These are phyloP conservation scores for Echria macrotheca DNA, from an alignment of 495 filamentous ascomycete genomes.

Conservation along the genomic window DNA sequence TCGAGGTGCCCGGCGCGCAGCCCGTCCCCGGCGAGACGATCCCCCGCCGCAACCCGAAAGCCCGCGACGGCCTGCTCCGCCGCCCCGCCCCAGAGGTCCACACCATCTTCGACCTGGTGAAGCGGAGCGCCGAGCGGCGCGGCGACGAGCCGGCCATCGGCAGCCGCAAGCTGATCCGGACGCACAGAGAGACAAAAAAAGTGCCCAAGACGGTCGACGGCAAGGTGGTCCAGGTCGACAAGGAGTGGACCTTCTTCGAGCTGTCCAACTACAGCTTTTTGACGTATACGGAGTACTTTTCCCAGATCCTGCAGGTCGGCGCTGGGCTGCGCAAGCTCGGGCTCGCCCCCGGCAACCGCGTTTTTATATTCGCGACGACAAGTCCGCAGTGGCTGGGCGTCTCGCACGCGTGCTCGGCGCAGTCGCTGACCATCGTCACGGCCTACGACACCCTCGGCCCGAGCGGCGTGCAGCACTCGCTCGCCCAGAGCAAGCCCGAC, in stretches of 20 bases:
- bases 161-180: slow-evolving; percentile 51
- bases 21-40: slow-evolving; percentile 57
- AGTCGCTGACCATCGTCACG: slow-evolving; percentile 91
- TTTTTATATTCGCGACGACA: slow-evolving; percentile 60
- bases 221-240: slow-evolving; percentile 54
- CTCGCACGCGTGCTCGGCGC: slow-evolving; percentile 71
- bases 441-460: slow-evolving; percentile 74
- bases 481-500: slow-evolving; percentile 53
- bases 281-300: slow-evolving; percentile 58
- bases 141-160: slow-evolving; percentile 55
- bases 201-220: slow-evolving; percentile 64
- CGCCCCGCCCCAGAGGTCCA: slow-evolving; percentile 46
- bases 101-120: slow-evolving; percentile 57
- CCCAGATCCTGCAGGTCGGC: slow-evolving; percentile 46
- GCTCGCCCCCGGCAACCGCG: slow-evolving; percentile 39
- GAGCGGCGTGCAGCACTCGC: slow-evolving; percentile 55
- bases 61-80: slow-evolving; percentile 46
- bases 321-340: slow-evolving; percentile 55
- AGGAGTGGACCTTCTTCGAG: slow-evolving; percentile 65
- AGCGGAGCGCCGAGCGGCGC: slow-evolving; percentile 45
- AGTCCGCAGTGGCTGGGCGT: slow-evolving; percentile 46
- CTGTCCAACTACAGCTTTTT: slow-evolving; percentile 54
- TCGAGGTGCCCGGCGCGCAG: slow-evolving; percentile 45
- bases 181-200: slow-evolving; percentile 59
- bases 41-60: slow-evolving; percentile 52